Evolutionary conservation across 768 basidiomycete species (phyloP).

Genomic region (Phlebiopsis flavidoalba): DNA sequence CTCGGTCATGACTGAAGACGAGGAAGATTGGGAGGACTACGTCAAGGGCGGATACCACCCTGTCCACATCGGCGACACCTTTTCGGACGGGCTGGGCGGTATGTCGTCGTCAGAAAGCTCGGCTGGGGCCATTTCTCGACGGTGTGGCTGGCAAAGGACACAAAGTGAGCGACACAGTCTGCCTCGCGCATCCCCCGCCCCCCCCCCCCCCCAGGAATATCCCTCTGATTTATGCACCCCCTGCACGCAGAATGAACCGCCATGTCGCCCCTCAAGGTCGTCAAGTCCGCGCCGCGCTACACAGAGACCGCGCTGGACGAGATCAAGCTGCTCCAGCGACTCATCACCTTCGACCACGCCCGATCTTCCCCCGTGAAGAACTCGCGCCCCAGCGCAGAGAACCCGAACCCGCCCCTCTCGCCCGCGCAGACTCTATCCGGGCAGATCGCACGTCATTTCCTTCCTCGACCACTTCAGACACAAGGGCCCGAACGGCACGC

Average conservation of each 20-base stretch:
- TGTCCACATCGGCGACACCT: slow-evolving; percentile 91
- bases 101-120: slow-evolving; percentile 88
- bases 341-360: slow-evolving; percentile 68
- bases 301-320: slow-evolving; percentile 98
- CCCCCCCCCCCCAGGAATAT: background rate
- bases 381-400: slow-evolving; percentile 36
- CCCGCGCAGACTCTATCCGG: slow-evolving; percentile 76
- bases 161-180: slow-evolving; percentile 49
- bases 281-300: slow-evolving; percentile 95
- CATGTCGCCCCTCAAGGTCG: slow-evolving; percentile 99
- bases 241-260: slow-evolving; percentile 66
- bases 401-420: slow-evolving; percentile 45
- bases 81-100: slow-evolving; percentile 79
- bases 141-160: slow-evolving; percentile 84
- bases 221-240: slow-evolving; percentile 1
- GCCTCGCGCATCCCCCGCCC: background rate
- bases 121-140: slow-evolving; percentile 96
- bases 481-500: slow-evolving; percentile 92
- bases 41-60: slow-evolving; percentile 74
- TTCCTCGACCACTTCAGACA: slow-evolving; percentile 98
- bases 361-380: slow-evolving; percentile 44
- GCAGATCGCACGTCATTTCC: slow-evolving; percentile 91
- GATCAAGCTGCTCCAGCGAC: slow-evolving; percentile 94
- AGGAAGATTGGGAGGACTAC: slow-evolving; percentile 92
- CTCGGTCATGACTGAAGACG: slow-evolving; percentile 85